Conservation (phyloP, 1,139 yeast genomes). For the Suhomyces bolitotheri region DNA sequence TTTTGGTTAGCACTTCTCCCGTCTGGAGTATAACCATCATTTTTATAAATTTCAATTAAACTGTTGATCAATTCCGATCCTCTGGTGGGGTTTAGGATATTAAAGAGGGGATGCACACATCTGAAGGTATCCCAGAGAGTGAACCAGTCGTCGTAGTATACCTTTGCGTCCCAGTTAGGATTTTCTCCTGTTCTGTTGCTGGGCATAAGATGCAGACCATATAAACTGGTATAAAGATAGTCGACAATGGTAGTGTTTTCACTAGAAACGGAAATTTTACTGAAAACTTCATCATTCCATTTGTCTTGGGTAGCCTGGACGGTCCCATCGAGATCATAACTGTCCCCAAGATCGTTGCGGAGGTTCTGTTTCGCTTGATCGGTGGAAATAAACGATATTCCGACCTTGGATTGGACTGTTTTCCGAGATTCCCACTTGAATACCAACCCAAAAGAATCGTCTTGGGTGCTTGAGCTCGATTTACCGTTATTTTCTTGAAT, state of each 20-base stretch:
- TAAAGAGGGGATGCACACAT: constrained; percentile 32
- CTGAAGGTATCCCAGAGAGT: constrained; percentile 45
- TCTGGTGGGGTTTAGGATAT: constrained; percentile 29
- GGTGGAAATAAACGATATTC: constrained; percentile 33
- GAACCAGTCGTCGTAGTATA: constrained; percentile 41
- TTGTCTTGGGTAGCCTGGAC: constrained; percentile 21
- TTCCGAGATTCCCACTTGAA: constrained; percentile 20
- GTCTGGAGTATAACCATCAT: constrained; percentile 42
- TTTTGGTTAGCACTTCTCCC: constrained; percentile 41
- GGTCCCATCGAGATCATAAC: constrained; percentile 22
- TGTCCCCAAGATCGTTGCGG: constrained; percentile 19
- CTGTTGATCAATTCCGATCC: constrained; percentile 34
- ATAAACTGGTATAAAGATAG: constrained; percentile 32
- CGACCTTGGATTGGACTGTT: constrained; percentile 26
- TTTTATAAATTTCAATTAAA: constrained; percentile 30
- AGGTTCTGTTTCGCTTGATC: constrained; percentile 34
- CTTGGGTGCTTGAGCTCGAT: constrained; percentile 11
- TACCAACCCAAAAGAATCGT: constrained; percentile 25
- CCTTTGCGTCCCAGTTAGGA: constrained; percentile 28
- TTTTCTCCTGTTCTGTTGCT: constrained; percentile 40
- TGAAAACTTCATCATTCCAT: constrained; percentile 33
- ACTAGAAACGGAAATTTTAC: constrained; percentile 21
- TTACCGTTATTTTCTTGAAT: background rate
- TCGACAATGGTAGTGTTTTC: constrained; percentile 24
- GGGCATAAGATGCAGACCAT: constrained; percentile 37